Base-by-base conservation (phyloP, 208 protist genomes). In the Novymonas esmeraldas region DNA sequence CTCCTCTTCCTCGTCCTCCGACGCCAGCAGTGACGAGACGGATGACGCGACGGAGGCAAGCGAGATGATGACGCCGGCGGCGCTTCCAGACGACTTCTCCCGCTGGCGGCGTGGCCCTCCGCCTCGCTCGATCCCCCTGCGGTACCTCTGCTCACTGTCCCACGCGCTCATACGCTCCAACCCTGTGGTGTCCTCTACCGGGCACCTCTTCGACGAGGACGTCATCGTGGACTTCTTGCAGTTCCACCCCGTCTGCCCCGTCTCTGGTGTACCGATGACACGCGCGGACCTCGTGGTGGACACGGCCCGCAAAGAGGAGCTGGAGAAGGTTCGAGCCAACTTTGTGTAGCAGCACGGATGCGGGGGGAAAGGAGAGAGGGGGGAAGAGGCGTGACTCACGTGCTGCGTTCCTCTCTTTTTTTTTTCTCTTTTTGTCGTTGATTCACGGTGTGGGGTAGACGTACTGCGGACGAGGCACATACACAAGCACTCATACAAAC, bases 81-180 rank as follows among this genome's bases (percentile, higher is more conserved):
- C 44, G 34, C 29, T 57, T 4, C 46, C 57, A 18, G 46, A 28
- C 20, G 70, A 76, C 38, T 36, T 85, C 18, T 63, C 69, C 5
- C 70, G 49, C 13, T 85, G 80, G 80, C 80, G 76, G 20, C 48
- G 45, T 29, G 60, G 65, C n/a, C 54, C 71, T 2, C 65, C 78
- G 14, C 68, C 68, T 20, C 51, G 36, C 5, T 68, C 73, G 2
- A 65, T 85, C 6, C 82, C 82, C 11, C n/a, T 22, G 24, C 78
- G 70, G 14, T 88, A 88, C 56, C 46, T 82, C 31, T 88, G 82
- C 42, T 65, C 68, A 5, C 75, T 88, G 20, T 82, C 79, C 14
- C 61, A 74, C 14, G 48, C 73, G 3, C 28, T 88, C 20, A 85
- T 88, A 34, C 62, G 49, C 4, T 73, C 64, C 3, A 28, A 41